Conservation (phyloP, 495 filamentous ascomycete genomes). For the Penicillium arizonense region DNA sequence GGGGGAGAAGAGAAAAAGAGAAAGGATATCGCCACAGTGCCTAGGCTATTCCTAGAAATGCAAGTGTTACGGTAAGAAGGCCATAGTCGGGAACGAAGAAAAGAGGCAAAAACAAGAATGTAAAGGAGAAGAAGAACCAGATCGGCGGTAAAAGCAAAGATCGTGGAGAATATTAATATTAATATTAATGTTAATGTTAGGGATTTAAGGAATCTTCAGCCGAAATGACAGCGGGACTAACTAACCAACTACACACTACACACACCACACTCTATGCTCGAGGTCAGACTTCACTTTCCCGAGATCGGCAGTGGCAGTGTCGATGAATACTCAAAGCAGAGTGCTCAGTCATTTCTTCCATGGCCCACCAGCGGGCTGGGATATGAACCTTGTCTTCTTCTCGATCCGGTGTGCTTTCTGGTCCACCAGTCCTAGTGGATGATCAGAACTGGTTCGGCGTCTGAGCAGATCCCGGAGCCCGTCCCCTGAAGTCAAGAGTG, state of each 20-base stretch:
- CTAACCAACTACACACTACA: constrained; percentile 26
- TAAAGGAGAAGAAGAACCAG: constrained; percentile 17
- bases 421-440: background rate
- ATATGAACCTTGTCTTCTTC: constrained; percentile 5
- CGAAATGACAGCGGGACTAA: constrained; percentile 23
- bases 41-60: background rate
- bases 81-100: constrained; percentile 8
- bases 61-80: background rate
- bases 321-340: constrained; percentile 22
- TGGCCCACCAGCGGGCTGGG: background rate
- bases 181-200: background rate
- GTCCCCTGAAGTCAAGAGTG: background rate
- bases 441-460: background rate
- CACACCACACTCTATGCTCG: background rate
- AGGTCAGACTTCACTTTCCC: constrained; percentile 18
- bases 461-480: too few species aligned
- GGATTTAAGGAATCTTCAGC: constrained; percentile 37
- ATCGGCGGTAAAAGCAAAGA: constrained; percentile 31
- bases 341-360: background rate
- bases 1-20: constrained; percentile 3
- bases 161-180: constrained; percentile 22
- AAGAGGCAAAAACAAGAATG: constrained; percentile 22
- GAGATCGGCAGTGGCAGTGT: constrained; percentile 42
- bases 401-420: background rate
- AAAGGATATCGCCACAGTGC: constrained; percentile 1